A percentile compares a stretch with the other conserved stretches of the same genome.
Evolutionary conservation across 2,329 filamentous ascomycete species (phyloP).

Genomic region (Stenocarpella maydis): DNA sequence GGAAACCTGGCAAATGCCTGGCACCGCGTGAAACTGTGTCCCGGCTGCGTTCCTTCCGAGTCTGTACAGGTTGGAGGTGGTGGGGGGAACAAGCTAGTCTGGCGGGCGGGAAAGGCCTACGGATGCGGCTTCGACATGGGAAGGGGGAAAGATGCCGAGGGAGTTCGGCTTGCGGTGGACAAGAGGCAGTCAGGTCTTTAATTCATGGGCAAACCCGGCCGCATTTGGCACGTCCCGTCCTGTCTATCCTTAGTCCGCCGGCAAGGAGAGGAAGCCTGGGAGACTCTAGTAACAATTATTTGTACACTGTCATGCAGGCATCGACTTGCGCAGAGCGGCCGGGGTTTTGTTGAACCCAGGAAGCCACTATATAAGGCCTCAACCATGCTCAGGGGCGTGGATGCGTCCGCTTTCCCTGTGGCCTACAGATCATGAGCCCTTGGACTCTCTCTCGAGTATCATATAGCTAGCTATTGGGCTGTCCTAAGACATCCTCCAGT

Average conservation of each 20-base stretch:
- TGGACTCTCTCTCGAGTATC: too few species aligned
- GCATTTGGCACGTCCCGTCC: not conserved
- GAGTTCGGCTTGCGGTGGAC: not conserved
- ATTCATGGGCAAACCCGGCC: not conserved
- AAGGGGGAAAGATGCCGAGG: slow-evolving; percentile 24
- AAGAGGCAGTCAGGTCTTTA: not conserved
- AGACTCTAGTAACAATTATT: not conserved
- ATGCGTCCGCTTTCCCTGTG: too few species aligned
- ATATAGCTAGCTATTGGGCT: too few species aligned
- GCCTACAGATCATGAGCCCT: too few species aligned
- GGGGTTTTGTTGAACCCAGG: too few species aligned
- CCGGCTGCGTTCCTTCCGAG: slow-evolving; percentile 39
- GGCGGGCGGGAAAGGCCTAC: slow-evolving; percentile 41
- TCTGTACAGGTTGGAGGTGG: slow-evolving; percentile 15
- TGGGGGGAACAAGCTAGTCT: slow-evolving; percentile 39
- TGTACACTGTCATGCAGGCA: not conserved
- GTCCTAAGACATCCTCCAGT: too few species aligned
- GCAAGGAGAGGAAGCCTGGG: not conserved
- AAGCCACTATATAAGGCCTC: too few species aligned
- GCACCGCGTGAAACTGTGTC: slow-evolving; percentile 62
- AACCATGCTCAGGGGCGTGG: too few species aligned
- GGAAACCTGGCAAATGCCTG: slow-evolving; percentile 74
- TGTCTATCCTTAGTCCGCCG: too few species aligned
- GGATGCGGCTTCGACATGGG: slow-evolving; percentile 43
- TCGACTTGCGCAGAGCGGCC: not conserved